Evolutionary conservation across 2,329 filamentous ascomycete genomes (phyloP).

Genomic region (Fusarium tanahbumbuense): DNA sequence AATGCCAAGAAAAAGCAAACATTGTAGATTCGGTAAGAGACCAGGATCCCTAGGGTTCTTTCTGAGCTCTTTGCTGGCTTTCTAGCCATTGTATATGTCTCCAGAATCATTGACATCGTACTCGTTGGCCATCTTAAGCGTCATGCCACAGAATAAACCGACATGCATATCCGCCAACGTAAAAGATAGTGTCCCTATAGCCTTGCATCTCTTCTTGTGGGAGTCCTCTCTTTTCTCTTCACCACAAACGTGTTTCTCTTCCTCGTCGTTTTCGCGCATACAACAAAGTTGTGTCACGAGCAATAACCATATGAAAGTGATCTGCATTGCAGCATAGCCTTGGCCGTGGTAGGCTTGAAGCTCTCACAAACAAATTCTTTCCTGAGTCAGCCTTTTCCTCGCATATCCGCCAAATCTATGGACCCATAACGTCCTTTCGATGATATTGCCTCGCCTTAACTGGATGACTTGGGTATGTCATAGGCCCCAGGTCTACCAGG

Average conservation of each 20-base stretch:
- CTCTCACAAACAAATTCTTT: not conserved
- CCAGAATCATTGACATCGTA: not conserved
- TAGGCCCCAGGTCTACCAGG: not conserved
- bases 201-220: not conserved
- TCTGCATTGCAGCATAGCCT: not conserved
- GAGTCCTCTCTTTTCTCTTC: not conserved
- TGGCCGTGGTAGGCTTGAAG: not conserved
- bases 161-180: not conserved
- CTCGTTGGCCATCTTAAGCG: not conserved
- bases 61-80: not conserved
- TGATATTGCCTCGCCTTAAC: not conserved
- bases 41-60: not conserved
- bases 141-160: not conserved
- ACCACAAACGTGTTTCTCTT: not conserved
- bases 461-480: not conserved
- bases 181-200: not conserved
- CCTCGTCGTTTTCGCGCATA: not conserved
- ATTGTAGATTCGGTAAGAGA: not conserved
- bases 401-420: not conserved
- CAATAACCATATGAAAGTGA: not conserved
- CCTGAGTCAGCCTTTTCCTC: not conserved
- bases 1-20: slow-evolving; percentile 1
- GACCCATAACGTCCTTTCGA: not conserved
- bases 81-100: not conserved
- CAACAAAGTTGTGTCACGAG: not conserved